phyloP scores from a whole-genome alignment of 768 basidiomycete genomes.

The Strobilomyces echinocephalus region DNA sequence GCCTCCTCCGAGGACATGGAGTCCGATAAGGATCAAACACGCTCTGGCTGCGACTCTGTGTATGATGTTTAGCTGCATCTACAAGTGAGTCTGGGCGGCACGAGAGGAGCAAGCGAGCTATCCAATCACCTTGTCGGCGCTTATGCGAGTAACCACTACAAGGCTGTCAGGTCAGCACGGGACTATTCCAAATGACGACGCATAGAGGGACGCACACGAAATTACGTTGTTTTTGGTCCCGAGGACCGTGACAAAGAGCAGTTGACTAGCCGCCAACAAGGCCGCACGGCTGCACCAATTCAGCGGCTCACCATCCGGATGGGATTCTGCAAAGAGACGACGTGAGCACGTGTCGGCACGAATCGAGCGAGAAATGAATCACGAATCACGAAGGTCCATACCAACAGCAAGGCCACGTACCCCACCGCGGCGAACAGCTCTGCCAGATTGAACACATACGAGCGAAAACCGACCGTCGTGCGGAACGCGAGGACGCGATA shows the following conservation, averaged over 20 bases:
- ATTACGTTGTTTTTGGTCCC: slow-evolving; percentile 40
- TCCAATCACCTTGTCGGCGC: slow-evolving; percentile 18
- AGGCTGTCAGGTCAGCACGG: neutral
- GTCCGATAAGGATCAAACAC: slow-evolving; percentile 43
- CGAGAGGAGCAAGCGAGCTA: neutral
- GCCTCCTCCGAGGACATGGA: slow-evolving; percentile 37
- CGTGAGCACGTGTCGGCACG: neutral
- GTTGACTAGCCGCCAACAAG: slow-evolving; percentile 32
- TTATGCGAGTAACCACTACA: slow-evolving; percentile 20
- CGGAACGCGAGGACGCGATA: slow-evolving; percentile 37
- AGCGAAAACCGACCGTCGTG: slow-evolving; percentile 30
- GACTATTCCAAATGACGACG: neutral
- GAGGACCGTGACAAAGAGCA: slow-evolving; percentile 38
- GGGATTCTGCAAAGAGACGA: slow-evolving; percentile 14
- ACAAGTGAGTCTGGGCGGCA: neutral
- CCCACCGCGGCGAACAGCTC: slow-evolving; percentile 36
- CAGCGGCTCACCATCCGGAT: slow-evolving; percentile 17
- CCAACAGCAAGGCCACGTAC: slow-evolving; percentile 36
- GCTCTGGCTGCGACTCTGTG: slow-evolving; percentile 47
- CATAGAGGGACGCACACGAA: slow-evolving; percentile 9
- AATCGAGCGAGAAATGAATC: neutral
- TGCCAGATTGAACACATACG: slow-evolving; percentile 37
- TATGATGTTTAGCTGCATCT: slow-evolving; percentile 30
- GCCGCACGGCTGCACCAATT: slow-evolving; percentile 34
- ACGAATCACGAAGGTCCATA: slow-evolving; percentile 38